Conservation (phyloP, 2,329 filamentous ascomycete genomes). For the Colletotrichum simmondsii region DNA sequence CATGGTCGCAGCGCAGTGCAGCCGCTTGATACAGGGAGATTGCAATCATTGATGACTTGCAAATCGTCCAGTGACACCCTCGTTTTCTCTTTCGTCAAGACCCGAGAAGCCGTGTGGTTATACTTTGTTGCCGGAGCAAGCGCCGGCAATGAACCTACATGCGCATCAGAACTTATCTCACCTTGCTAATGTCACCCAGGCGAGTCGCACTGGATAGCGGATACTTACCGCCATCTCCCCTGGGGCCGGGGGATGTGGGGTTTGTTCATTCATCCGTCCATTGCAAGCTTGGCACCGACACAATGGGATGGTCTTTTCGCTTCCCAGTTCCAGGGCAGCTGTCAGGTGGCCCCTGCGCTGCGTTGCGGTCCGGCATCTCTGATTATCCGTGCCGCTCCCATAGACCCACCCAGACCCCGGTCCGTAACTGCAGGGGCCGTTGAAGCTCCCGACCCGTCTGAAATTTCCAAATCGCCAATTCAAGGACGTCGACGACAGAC, state of each 20-base stretch:
- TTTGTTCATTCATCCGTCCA: constrained; percentile 8
- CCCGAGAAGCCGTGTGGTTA: neutral
- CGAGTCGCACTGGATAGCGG: constrained; percentile 1
- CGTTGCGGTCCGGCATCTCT: neutral
- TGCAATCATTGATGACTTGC: neutral
- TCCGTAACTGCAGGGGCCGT: constrained; percentile 22
- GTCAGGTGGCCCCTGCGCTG: neutral
- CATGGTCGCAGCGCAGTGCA: neutral
- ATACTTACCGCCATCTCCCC: constrained; percentile 26
- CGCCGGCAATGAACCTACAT: neutral
- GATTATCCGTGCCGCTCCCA: constrained; percentile 6
- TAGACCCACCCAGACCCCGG: neutral
- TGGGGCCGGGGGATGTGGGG: constrained; percentile 13
- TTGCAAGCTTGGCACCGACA: constrained; percentile 8
- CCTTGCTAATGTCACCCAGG: neutral
- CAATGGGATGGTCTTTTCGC: constrained; percentile 6
- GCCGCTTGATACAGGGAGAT: neutral
- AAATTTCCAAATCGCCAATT: constrained; percentile 35
- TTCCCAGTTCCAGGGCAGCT: neutral
- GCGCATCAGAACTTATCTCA: neutral
- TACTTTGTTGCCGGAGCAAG: neutral
- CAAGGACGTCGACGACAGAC: constrained; percentile 25
- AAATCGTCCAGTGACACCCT: neutral
- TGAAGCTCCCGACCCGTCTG: constrained; percentile 27
- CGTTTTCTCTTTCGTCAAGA: neutral